phyloP scores from a whole-genome alignment of 371 early-diverging fungal species.

The Zychaea mexicana region DNA sequence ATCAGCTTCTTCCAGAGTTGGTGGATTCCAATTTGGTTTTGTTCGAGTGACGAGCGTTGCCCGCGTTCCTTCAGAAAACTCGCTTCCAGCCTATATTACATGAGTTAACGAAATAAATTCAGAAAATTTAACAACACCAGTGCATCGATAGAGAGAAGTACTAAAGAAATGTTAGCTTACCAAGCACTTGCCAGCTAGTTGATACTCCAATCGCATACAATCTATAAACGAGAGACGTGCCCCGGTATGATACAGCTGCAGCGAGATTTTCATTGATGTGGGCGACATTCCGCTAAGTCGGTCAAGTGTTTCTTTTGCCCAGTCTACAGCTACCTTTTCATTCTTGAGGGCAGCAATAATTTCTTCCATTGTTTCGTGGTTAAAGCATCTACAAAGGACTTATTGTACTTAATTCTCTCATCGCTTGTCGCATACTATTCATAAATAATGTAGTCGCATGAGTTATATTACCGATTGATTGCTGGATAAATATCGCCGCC shows the following conservation, averaged over 20 bases:
- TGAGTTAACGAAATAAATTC: background rate
- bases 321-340: conserved; percentile 49
- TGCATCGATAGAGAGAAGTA: background rate
- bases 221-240: conserved; percentile 65
- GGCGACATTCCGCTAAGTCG: conserved; percentile 80
- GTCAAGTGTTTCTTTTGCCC: conserved; percentile 73
- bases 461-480: conserved; percentile 65
- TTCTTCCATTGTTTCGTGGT: conserved; percentile 75
- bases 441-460: background rate
- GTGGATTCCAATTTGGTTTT: conserved; percentile 75
- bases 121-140: background rate
- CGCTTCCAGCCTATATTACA: conserved; percentile 25
- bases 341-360: conserved; percentile 82
- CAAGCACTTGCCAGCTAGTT: conserved; percentile 21
- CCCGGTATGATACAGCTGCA: conserved; percentile 80
- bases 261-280: conserved; percentile 87
- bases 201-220: conserved; percentile 88
- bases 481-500: conserved; percentile 67
- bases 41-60: conserved; percentile 59
- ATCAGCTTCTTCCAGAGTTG: conserved; percentile 54
- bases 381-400: conserved; percentile 53
- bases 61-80: conserved; percentile 86
- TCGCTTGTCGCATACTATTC: background rate
- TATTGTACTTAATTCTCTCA: background rate
- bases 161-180: background rate